Evolutionary conservation across 2,329 filamentous ascomycete species (phyloP), one percentile per base, ranked within the genome.

Genomic region (Madurella fahalii): DNA sequence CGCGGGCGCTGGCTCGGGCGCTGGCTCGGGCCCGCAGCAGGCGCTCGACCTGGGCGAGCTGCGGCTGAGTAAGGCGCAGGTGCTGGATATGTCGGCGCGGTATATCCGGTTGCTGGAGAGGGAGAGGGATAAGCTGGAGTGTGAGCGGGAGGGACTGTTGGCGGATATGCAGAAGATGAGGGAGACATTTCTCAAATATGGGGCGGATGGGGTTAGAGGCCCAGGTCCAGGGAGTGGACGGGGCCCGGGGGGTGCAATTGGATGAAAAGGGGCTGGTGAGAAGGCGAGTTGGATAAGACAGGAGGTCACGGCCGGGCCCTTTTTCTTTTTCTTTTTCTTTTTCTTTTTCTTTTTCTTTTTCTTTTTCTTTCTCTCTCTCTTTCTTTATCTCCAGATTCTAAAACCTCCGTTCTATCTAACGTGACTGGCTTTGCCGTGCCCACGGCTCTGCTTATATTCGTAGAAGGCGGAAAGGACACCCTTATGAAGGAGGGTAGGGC

Each of bases 51-150:
- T 59, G 4, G 58, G 61, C 1, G 66, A 68, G n/a, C 61, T 58
- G 20, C 64, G 64, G n/a, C 59, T 69, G 20, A 72, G 69, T 58
- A 72, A 72, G 52, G 68, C 64, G 9, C 69, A 72, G 51, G 69
- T 72, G 4, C 53, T 72, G 31, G 69, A 71, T 39, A 61, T 69
- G 59, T 69, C 69, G 34, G 64, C 66, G 12, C 57, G 61, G 44
- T 67, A 71, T 47, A 72, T 72, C 40, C 53, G 64, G 49, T 53
- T 58, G 42, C 57, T 72, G 25, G 69, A 72, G 55, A 62, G 61
- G 42, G 65, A 68, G 44, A 58, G 64, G 15, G 61, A 65, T 17
- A 49, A 47, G 5, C 64, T 72, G 15, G 62, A 64, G n/a, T 59
- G 58, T 32, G 68, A 71, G 47, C 63, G 64, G 4, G 61, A 65